These are phyloP conservation scores for Backusella morwellensis DNA, from an alignment of 192 early-diverging fungal species.

Conservation along the genomic window DNA sequence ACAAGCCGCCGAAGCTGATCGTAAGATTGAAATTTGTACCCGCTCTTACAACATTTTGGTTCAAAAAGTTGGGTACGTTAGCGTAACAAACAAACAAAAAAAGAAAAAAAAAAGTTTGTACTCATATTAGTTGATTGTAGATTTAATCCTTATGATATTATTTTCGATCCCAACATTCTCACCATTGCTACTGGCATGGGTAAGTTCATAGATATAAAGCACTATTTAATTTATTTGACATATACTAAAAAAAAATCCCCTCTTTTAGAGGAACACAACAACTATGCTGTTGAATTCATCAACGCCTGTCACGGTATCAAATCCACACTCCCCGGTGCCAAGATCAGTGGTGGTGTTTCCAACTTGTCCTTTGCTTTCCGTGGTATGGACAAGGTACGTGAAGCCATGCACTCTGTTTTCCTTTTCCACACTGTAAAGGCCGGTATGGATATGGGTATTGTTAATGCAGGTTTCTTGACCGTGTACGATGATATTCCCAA, in stretches of 20 bases:
- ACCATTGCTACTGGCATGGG: constrained; percentile 93
- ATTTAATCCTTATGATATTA: constrained; percentile 42
- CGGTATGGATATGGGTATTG: constrained; percentile 98
- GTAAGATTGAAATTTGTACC: constrained; percentile 89
- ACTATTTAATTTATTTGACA: not conserved
- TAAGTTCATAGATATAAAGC: not conserved
- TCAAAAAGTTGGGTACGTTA: constrained; percentile 61
- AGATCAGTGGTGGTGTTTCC: constrained; percentile 95
- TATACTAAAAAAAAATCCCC: not conserved
- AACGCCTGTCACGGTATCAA: constrained; percentile 76
- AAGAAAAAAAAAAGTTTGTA: not conserved
- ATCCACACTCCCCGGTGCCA: constrained; percentile 78
- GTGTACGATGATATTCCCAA: constrained; percentile 97
- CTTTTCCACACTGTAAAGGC: constrained; percentile 79
- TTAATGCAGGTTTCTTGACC: constrained; percentile 94
- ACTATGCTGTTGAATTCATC: constrained; percentile 94
- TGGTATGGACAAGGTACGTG: constrained; percentile 88
- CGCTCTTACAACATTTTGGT: constrained; percentile 90
- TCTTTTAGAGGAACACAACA: constrained; percentile 85
- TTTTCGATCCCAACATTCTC: constrained; percentile 92
- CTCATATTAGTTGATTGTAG: not conserved
- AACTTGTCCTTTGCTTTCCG: constrained; percentile 98
- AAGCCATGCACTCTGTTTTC: constrained; percentile 97
- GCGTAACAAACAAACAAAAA: not conserved
- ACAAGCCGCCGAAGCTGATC: constrained; percentile 80